Evolutionary conservation across 768 basidiomycete species (phyloP), one percentile per base, ranked within the genome.

Genomic region (Trametes punicea): DNA sequence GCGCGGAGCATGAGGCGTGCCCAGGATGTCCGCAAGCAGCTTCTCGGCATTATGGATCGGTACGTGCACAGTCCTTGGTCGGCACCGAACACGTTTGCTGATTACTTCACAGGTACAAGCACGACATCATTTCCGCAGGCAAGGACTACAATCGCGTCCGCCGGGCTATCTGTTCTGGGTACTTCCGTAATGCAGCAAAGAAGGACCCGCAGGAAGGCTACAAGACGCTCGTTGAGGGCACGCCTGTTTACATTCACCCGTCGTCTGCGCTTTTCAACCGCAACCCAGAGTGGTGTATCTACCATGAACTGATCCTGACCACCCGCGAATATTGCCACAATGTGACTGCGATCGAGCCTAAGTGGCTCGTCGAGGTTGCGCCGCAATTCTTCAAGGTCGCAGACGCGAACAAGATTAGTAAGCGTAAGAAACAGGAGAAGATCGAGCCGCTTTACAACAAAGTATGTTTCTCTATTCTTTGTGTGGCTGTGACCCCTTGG

Each of bases 301-400:
- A 99, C 73, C 93, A 99, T 69, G 97, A 98, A 70, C 71, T 99
- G 65, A 87, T 98, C 50, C 77, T 98, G 60, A 98, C 97, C 11
- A 97, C 97, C n/a, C 83, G 94, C 65, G 91, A 93, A 72, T 97
- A 91, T 67, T 91, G 88, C 69, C 88, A 91, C 65, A 93, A 90
- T 51, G 93, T 98, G 40, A 96, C 93, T 0, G 91, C 93, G 0
- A 82, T 99, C 57, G 97, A 99, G 69, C 96, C 97, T 4, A 97
- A 97, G 70, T 99, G 96, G 97, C 83, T 98, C 7, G 90, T 94
- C 16, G 95, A 99, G 67, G 94, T 96, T 21, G 97, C 96, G 6
- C 96, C 97, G 1, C 93, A 95, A 57, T 98, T 97, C 80, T 99
- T 98, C 87, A 92, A 91, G 72, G 93, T 99, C 40, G 94, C 96